Conservation (phyloP, 441 rosid species). For the Croton setiger region DNA sequence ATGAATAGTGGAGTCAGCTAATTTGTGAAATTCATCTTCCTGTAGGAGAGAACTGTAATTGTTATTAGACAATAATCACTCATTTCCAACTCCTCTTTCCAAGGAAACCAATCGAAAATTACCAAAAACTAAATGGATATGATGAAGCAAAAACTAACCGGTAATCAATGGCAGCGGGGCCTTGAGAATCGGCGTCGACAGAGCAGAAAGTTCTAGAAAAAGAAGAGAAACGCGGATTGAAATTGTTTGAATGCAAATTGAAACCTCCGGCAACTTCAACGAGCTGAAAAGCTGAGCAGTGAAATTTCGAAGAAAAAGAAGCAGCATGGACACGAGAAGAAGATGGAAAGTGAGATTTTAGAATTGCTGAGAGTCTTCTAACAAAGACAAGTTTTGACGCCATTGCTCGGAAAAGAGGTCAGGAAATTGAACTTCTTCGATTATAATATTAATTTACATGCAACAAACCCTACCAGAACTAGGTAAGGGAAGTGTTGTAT, state of each 20-base stretch:
- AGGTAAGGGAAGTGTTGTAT: too few species aligned
- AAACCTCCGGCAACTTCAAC: constrained; percentile 13
- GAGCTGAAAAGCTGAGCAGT: constrained; percentile 19
- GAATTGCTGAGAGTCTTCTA: constrained; percentile 38
- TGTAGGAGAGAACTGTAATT: constrained; percentile 63
- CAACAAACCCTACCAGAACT: too few species aligned
- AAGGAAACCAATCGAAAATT: not conserved
- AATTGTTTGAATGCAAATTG: not conserved
- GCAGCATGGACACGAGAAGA: constrained; percentile 3
- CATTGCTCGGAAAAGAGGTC: constrained; percentile 19
- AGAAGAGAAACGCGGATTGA: constrained; percentile 11
- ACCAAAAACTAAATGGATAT: not conserved
- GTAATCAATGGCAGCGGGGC: constrained; percentile 61
- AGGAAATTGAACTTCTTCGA: too few species aligned
- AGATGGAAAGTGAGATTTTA: constrained; percentile 19
- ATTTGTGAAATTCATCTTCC: constrained; percentile 82
- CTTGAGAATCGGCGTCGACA: constrained; percentile 32
- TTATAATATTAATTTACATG: too few species aligned
- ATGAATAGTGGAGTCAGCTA: constrained; percentile 72
- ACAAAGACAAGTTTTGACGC: constrained; percentile 41
- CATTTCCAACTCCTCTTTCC: not conserved
- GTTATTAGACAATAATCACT: constrained; percentile 3
- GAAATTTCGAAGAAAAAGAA: constrained; percentile 6
- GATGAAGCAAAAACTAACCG: constrained; percentile 29
- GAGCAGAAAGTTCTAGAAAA: constrained; percentile 50